Evolutionary conservation across 768 basidiomycete genomes (phyloP).

Genomic region (Amanita molliuscula): DNA sequence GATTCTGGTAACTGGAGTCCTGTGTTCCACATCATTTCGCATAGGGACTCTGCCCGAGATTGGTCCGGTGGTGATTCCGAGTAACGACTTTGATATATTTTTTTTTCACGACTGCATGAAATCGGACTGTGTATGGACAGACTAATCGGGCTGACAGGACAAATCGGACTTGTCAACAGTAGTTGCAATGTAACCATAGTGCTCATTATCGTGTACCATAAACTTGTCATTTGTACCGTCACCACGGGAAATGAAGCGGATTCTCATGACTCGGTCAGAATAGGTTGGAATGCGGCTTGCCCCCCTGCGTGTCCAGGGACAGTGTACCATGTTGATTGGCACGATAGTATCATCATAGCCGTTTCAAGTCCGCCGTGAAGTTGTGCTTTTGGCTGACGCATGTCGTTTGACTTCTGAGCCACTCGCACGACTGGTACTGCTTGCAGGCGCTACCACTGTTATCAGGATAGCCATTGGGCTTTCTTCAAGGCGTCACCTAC

Average conservation of each 20-base stretch:
- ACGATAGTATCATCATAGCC: background rate
- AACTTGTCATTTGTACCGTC: background rate
- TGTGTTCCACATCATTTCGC: conserved; percentile 8
- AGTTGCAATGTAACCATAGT: conserved; percentile 2
- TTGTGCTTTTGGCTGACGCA: background rate
- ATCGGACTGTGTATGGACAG: background rate
- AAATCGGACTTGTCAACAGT: background rate
- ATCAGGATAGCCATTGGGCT: background rate
- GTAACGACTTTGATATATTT: background rate
- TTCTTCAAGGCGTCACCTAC: conserved; percentile 15
- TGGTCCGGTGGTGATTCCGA: background rate
- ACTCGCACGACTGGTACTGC: background rate
- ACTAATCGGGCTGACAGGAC: background rate
- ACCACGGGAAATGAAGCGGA: background rate
- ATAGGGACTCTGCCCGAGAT: background rate
- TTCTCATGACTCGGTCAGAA: background rate
- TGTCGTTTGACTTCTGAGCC: background rate
- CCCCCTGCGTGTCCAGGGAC: background rate
- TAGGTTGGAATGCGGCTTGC: background rate
- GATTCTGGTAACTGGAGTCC: conserved; percentile 26
- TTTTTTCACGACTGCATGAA: background rate
- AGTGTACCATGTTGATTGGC: background rate
- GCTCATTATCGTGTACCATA: background rate
- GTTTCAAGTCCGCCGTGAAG: conserved; percentile 3
- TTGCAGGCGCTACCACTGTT: background rate